Base-by-base conservation (phyloP, 805 yeast species). In the Nakazawaea holstii region DNA sequence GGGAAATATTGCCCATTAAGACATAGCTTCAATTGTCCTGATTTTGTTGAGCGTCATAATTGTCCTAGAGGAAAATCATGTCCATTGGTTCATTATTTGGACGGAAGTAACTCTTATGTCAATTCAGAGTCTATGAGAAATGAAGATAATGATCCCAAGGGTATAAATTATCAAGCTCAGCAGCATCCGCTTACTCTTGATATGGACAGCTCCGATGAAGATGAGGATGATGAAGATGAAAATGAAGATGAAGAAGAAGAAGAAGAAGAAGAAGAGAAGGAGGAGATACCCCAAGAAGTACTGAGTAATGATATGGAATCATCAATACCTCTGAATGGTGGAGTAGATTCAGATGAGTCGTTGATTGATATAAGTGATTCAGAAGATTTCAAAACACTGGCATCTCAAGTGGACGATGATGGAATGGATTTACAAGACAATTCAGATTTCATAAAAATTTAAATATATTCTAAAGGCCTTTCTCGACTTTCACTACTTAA, bases 1-100 rank as follows among this genome's bases (percentile, higher is more conserved):
- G 95, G 94, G 0, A 57, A 64, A 26, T 52, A 56, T 29, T 87
- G 95, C 58, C 69, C 74, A 6, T 72, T 75, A 40, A 61, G 73
- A 32, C 95, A 87, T 58, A 62, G 65, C 13, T 74, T 69, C 53
- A 77, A 77, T 49, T 87, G 95, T 63, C 92, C 95, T 0, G 92
- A 86, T 56, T 76, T 73, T 54, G 82, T 77, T 52, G 80, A 78
- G 50, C 67, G 68, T n/a, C 84, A 83, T 10, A 56, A 53, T 30
- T 87, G 95, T 60, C 70, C 79, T 1, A 63, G 78, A 45, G 78
- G 77, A 1, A 64, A 59, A 26, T 57, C 62, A 17, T 86, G 92
- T 58, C 61, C 64, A n/a, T 65, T 86, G 40, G 58, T 59, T 33
- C 92, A 85, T 61, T 60, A 56, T 29, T 41, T 60, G 1, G 66